Evolutionary conservation across 2,329 filamentous ascomycete species (phyloP).

Genomic region (Penicillium decumbens): DNA sequence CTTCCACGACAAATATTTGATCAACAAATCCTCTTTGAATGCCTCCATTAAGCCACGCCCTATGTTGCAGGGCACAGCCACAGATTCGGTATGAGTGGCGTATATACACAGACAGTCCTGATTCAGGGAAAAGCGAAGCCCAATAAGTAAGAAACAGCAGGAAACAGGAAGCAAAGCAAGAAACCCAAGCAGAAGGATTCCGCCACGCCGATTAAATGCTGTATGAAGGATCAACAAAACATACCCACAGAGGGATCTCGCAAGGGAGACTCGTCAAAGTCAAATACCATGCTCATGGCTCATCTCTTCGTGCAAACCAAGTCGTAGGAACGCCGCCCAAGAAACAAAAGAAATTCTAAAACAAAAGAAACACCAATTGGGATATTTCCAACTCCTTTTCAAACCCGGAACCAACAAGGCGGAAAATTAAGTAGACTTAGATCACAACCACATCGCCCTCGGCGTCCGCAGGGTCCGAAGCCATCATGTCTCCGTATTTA

Average conservation of each 20-base stretch:
- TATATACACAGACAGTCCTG: slow-evolving; percentile 14
- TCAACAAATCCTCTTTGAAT: background rate
- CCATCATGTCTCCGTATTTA: slow-evolving; percentile 46
- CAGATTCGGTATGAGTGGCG: background rate
- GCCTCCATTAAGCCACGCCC: slow-evolving; percentile 4
- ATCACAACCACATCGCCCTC: slow-evolving; percentile 46
- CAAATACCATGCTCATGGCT: slow-evolving; percentile 23
- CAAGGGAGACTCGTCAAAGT: slow-evolving; percentile 15
- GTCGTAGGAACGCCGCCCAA: slow-evolving; percentile 12
- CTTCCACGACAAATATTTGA: background rate
- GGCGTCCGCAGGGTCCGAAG: slow-evolving; percentile 44
- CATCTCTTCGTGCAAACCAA: slow-evolving; percentile 25
- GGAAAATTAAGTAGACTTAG: slow-evolving; percentile 24
- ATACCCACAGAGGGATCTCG: slow-evolving; percentile 1
- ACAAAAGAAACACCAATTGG: slow-evolving; percentile 20
- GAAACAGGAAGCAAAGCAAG: slow-evolving; percentile 6
- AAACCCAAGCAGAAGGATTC: slow-evolving; percentile 7
- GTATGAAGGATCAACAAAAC: slow-evolving; percentile 15
- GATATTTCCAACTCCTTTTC: slow-evolving; percentile 24
- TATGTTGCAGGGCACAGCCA: background rate
- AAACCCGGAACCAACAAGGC: slow-evolving; percentile 16
- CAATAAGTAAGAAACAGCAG: slow-evolving; percentile 6
- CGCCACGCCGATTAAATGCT: slow-evolving; percentile 25
- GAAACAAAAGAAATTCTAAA: slow-evolving; percentile 20
- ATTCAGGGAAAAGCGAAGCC: background rate